These are phyloP conservation scores for Aspergillus thermomutatus DNA, from an alignment of 2,329 filamentous ascomycete genomes.

Conservation along the genomic window DNA sequence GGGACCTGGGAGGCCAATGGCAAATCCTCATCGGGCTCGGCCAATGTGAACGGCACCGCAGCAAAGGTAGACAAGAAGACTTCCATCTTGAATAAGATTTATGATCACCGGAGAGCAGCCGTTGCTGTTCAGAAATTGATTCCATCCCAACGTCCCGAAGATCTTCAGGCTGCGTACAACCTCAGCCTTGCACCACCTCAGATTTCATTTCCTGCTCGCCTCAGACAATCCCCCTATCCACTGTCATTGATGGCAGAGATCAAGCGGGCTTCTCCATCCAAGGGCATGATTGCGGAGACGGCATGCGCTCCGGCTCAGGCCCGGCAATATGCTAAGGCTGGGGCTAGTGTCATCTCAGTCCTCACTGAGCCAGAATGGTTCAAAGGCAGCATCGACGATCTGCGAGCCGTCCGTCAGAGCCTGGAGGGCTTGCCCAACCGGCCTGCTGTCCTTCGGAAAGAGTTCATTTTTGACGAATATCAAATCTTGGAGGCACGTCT, in stretches of 20 bases:
- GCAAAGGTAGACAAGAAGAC: conserved; percentile 56
- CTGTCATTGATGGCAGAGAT: conserved; percentile 96
- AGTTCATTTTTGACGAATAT: conserved; percentile 97
- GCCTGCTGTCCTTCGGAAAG: conserved; percentile 88
- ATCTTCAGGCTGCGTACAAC: conserved; percentile 83
- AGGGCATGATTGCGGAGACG: conserved; percentile 85
- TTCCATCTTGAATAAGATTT: conserved; percentile 90
- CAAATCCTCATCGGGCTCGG: conserved; percentile 17
- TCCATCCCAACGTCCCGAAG: conserved; percentile 76
- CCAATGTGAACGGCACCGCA: conserved; percentile 21
- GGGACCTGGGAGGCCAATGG: conserved; percentile 89
- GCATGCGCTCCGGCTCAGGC: conserved; percentile 89
- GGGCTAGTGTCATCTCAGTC: conserved; percentile 97
- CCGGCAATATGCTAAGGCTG: conserved; percentile 84
- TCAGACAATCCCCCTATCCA: conserved; percentile 79
- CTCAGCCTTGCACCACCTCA: conserved; percentile 80
- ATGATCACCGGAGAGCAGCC: conserved; percentile 70
- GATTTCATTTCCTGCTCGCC: conserved; percentile 72
- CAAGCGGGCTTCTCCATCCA: conserved; percentile 93
- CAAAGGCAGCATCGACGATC: conserved; percentile 93
- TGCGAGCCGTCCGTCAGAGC: conserved; percentile 80
- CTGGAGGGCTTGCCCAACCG: conserved; percentile 89
- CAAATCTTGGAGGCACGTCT: conserved; percentile 93
- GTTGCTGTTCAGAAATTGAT: conserved; percentile 79
- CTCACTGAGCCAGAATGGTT: conserved; percentile 99